These are phyloP conservation scores for Starmerella apicola DNA, from an alignment of 805 yeast species.

Conservation along the genomic window DNA sequence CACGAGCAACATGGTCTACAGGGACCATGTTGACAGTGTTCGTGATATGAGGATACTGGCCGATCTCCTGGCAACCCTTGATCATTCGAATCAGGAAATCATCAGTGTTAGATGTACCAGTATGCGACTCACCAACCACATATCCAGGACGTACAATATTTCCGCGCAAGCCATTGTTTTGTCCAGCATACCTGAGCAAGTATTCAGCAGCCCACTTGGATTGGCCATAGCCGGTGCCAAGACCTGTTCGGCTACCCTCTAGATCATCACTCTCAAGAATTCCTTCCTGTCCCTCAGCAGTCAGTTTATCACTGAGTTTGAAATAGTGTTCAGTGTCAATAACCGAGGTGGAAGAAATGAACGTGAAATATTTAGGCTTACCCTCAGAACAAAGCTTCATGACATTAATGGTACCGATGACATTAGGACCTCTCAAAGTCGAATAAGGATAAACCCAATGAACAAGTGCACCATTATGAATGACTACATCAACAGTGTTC, in stretches of 20 bases:
- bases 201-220: conserved; percentile 96
- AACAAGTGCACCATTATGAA: conserved; percentile 95
- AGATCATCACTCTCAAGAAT: conserved; percentile 74
- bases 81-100: conserved; percentile 89
- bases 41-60: conserved; percentile 69
- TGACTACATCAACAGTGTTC: conserved; percentile 58
- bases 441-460: conserved; percentile 98
- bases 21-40: conserved; percentile 94
- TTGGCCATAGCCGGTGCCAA: conserved; percentile 93
- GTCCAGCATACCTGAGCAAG: conserved; percentile 77
- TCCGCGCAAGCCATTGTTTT: conserved; percentile 65
- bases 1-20: conserved; percentile 94
- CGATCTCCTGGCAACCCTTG: conserved; percentile 87
- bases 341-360: conserved; percentile 92
- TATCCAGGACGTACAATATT: conserved; percentile 92
- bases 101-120: conserved; percentile 91
- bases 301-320: conserved; percentile 57
- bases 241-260: conserved; percentile 66
- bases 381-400: conserved; percentile 66
- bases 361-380: conserved; percentile 72
- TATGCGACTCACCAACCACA: conserved; percentile 70
- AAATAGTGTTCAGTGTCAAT: conserved; percentile 76
- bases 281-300: conserved; percentile 56
- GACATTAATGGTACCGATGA: conserved; percentile 73
- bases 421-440: conserved; percentile 85